phyloP scores from a whole-genome alignment of 352 stramenopile species.

The Phytophthora pini region DNA sequence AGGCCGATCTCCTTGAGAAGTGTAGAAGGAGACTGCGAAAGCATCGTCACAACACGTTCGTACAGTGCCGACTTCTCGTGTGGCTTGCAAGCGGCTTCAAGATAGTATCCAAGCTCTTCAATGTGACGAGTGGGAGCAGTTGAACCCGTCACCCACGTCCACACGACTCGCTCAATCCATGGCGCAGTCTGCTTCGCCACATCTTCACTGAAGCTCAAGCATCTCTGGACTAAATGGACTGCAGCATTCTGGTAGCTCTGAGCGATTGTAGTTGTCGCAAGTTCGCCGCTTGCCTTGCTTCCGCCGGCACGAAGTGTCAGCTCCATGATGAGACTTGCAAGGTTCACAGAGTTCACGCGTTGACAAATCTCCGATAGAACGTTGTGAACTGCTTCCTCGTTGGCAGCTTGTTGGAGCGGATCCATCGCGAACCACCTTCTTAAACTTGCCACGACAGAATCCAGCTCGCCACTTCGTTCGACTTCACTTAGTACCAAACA shows the following conservation, averaged over 20 bases:
- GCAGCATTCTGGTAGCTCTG: slow-evolving; percentile 31
- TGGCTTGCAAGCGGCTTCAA: slow-evolving; percentile 8
- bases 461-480: slow-evolving; percentile 21
- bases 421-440: slow-evolving; percentile 41
- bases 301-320: slow-evolving; percentile 30
- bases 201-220: slow-evolving; percentile 10
- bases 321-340: slow-evolving; percentile 42
- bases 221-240: slow-evolving; percentile 17
- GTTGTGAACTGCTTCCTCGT: slow-evolving; percentile 20
- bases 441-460: slow-evolving; percentile 16
- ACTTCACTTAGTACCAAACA: slow-evolving; percentile 38
- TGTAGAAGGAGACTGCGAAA: slow-evolving; percentile 42
- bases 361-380: slow-evolving; percentile 35
- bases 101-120: slow-evolving; percentile 19
- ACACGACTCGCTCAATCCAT: slow-evolving; percentile 33
- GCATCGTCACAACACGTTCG: slow-evolving; percentile 26
- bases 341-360: slow-evolving; percentile 28
- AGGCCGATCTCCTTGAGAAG: slow-evolving; percentile 42
- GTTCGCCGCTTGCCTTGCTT: slow-evolving; percentile 24
- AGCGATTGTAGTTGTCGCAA: slow-evolving; percentile 13
- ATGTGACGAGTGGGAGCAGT: slow-evolving; percentile 11
- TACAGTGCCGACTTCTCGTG: slow-evolving; percentile 17
- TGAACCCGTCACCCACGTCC: slow-evolving; percentile 30
- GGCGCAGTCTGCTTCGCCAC: slow-evolving; percentile 2
- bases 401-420: slow-evolving; percentile 24